phyloP scores from a whole-genome alignment of 768 basidiomycete genomes.

The Collybia mongolica region DNA sequence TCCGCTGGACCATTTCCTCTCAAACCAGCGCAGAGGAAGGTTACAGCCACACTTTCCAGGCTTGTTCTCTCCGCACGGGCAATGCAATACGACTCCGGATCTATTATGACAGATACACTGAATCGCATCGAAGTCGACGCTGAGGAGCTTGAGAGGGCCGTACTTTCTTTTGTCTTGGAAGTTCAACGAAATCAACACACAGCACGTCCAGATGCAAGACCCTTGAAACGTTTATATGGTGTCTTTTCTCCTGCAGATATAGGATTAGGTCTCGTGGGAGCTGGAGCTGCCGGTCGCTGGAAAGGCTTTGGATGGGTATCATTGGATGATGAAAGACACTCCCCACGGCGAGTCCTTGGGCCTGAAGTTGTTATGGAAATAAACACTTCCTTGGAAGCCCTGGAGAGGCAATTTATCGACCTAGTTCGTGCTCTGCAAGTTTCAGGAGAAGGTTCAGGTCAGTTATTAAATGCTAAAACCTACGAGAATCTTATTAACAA shows the following conservation, averaged over 20 bases:
- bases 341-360: slow-evolving; percentile 47
- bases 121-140: slow-evolving; percentile 75
- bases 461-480: slow-evolving; percentile 9
- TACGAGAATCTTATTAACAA: not conserved
- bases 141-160: slow-evolving; percentile 70
- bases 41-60: slow-evolving; percentile 87
- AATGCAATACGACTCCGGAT: slow-evolving; percentile 76
- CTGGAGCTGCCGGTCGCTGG: slow-evolving; percentile 75
- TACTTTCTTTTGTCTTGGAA: slow-evolving; percentile 66
- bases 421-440: slow-evolving; percentile 32
- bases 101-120: slow-evolving; percentile 58
- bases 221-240: slow-evolving; percentile 58
- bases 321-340: slow-evolving; percentile 45
- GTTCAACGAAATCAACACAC: slow-evolving; percentile 58
- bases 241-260: slow-evolving; percentile 61
- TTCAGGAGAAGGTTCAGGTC: slow-evolving; percentile 36
- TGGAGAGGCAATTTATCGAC: slow-evolving; percentile 50
- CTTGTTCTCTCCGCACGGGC: slow-evolving; percentile 90
- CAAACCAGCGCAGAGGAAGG: slow-evolving; percentile 80
- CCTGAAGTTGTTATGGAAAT: slow-evolving; percentile 56
- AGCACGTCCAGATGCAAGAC: slow-evolving; percentile 24
- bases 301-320: slow-evolving; percentile 84
- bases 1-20: slow-evolving; percentile 40
- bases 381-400: slow-evolving; percentile 38
- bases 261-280: slow-evolving; percentile 79